Evolutionary conservation across 257 asterid species (phyloP), one percentile per base, ranked within the genome.

Genomic region (Scutellaria barbata): DNA sequence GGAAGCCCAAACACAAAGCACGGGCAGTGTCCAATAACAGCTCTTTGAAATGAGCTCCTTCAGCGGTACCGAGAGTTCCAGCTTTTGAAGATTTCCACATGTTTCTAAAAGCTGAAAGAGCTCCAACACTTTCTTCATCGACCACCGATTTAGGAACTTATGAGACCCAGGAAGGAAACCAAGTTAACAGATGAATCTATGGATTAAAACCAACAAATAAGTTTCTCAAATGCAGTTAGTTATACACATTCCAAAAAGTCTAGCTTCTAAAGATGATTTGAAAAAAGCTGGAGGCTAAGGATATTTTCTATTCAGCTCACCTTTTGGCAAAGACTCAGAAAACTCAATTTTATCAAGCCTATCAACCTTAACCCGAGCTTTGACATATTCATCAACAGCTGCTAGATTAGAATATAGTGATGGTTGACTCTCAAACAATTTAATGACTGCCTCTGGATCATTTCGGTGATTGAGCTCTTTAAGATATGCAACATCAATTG

Each of bases 21-120:
- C 99, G 98, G 66, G 92, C 57, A 1, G 98, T 92, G 63, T 97
- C 86, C 97, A 96, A 95, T 54, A 91, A 69, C 83, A 89, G 98
- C 68, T 91, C 95, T 79, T 95, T 92, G 60, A 92, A 84, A 70
- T 91, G 84, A 46, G 89, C 93, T 17, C 96, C 96, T 83, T 85
- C 98, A 48, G 86, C 84, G 68, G 95, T 91, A 45, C 99, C 96
- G 58, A 86, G 95, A 48, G 76, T 71, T 47, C 97, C 95, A 2
- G 82, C 92, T 77, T 85, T 94, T n/a, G 92, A 82, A 61, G 88
- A 60, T 79, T 76, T 90, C 40, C 96, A 92, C 43, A 71, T 90
- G 75, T 87, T 93, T 75, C 80, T 79, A 53, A 90, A 79, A 76
- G 95, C 92, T 14, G 95, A 82, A 70, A 91, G 81, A 63, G 87